These are phyloP conservation scores for Exsudoporus floridanus DNA, from an alignment of 1,284 basidiomycete species.

Conservation along the genomic window DNA sequence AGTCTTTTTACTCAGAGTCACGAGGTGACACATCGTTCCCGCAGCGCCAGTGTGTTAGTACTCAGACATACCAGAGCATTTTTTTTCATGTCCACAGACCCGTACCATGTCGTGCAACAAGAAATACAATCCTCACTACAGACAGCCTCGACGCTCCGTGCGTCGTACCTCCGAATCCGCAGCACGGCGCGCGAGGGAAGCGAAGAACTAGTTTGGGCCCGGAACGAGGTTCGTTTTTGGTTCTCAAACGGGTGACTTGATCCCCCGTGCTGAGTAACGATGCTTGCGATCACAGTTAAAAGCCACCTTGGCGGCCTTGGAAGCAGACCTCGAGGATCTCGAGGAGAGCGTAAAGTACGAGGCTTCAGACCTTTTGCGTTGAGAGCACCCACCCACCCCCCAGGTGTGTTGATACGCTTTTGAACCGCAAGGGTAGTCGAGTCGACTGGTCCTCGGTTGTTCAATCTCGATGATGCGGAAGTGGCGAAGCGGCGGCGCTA, in stretches of 20 bases:
- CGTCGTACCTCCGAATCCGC: constrained; percentile 76
- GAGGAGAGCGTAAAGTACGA: constrained; percentile 82
- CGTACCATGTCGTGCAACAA: constrained; percentile 77
- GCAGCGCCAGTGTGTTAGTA: too few relatives aligned
- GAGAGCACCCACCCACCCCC: too few relatives aligned
- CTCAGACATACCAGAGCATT: too few relatives aligned
- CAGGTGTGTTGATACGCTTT: constrained; percentile 1
- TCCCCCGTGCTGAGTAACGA: not conserved
- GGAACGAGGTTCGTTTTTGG: constrained; percentile 52
- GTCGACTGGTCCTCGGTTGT: constrained; percentile 76
- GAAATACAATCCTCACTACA: constrained; percentile 74
- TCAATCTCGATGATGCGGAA: constrained; percentile 75
- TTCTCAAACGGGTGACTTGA: not conserved
- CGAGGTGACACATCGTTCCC: too few relatives aligned
- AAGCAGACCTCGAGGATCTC: constrained; percentile 83
- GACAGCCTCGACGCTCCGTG: constrained; percentile 62
- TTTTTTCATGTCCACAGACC: constrained; percentile 65
- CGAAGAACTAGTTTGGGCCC: constrained; percentile 72
- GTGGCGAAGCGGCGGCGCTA: constrained; percentile 72
- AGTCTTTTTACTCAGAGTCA: too few relatives aligned
- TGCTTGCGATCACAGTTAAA: constrained; percentile 51
- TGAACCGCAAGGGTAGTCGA: constrained; percentile 67
- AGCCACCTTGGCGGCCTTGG: constrained; percentile 70
- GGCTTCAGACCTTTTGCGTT: too few relatives aligned
- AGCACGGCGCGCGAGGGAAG: constrained; percentile 66